These are phyloP conservation scores for Knoxdaviesia capensis DNA, from an alignment of 2,329 filamentous ascomycete genomes.

Conservation along the genomic window DNA sequence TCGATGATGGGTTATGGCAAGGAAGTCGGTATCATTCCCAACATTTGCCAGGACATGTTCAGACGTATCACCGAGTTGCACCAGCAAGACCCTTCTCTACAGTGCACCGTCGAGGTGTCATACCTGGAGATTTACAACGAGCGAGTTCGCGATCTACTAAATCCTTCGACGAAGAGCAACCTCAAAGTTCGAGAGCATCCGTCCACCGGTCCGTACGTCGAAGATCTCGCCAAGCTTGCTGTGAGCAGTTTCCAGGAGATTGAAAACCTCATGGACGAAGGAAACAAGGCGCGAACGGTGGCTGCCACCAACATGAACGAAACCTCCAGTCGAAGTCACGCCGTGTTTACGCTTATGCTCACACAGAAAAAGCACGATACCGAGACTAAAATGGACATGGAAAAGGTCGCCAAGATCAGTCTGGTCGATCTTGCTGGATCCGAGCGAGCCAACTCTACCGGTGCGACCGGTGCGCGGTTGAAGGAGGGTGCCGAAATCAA, in stretches of 20 bases:
- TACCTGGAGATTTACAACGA: conserved; percentile 99
- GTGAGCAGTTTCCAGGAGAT: conserved; percentile 90
- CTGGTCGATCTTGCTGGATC: conserved; percentile 95
- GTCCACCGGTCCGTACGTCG: conserved; percentile 91
- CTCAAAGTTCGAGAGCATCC: conserved; percentile 95
- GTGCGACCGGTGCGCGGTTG: conserved; percentile 80
- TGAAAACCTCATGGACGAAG: conserved; percentile 95
- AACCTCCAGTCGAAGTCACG: conserved; percentile 93
- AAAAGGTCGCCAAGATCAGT: conserved; percentile 96
- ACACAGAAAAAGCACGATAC: conserved; percentile 83
- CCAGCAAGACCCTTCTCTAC: conserved; percentile 52
- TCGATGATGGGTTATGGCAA: conserved; percentile 99
- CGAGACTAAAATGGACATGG: conserved; percentile 91
- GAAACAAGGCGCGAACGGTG: conserved; percentile 95
- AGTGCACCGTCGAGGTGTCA: conserved; percentile 90
- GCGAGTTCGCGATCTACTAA: conserved; percentile 82
- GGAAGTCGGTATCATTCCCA: conserved; percentile 87
- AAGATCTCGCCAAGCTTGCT: conserved; percentile 87
- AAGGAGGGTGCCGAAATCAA: conserved; percentile 99
- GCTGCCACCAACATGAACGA: conserved; percentile 99
- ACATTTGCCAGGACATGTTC: conserved; percentile 97
- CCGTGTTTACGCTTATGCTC: conserved; percentile 89
- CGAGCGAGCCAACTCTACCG: conserved; percentile 90
- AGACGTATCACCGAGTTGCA: conserved; percentile 50
- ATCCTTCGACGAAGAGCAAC: conserved; percentile 88